Percentiles rank a stretch among this genome's conserved stretches.
Conservation (phyloP, 768 basidiomycete species). For the Sporobolomyces roseus region DNA sequence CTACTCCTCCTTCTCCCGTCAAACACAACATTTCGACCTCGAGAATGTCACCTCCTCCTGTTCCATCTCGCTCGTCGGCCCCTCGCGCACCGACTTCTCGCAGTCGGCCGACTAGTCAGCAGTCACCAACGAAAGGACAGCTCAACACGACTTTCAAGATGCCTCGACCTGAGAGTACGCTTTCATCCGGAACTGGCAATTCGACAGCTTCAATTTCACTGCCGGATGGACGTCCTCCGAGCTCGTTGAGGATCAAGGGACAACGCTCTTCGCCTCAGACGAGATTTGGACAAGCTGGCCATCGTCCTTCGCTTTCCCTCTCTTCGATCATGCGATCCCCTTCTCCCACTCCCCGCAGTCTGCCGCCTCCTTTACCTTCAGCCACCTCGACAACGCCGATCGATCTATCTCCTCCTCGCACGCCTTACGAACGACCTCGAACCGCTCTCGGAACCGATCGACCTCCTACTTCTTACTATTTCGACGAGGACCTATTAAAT, state of each 20-base stretch:
- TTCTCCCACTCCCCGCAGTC: not conserved
- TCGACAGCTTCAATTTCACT: not conserved
- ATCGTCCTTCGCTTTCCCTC: constrained; percentile 35
- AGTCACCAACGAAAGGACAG: not conserved
- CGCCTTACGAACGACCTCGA: not conserved
- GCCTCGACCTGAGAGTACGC: constrained; percentile 1
- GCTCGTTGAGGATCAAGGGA: not conserved
- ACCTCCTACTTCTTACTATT: not conserved
- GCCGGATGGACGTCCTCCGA: not conserved
- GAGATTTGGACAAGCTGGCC: not conserved
- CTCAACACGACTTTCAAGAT: constrained; percentile 29
- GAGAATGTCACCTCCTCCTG: not conserved
- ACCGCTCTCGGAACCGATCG: constrained; percentile 2
- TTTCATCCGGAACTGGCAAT: not conserved
- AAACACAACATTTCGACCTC: not conserved
- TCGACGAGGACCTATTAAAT: not conserved
- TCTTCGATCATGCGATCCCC: constrained; percentile 21
- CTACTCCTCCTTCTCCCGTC: not conserved
- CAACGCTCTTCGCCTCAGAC: not conserved
- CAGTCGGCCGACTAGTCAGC: not conserved
- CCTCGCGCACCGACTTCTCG: not conserved
- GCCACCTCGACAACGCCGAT: not conserved
- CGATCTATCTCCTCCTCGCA: no score
- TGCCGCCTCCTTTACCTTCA: not conserved
- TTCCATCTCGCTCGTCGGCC: not conserved